Evolutionary conservation across 331 rosid genomes (phyloP).

Genomic region (Spiraea crenata): DNA sequence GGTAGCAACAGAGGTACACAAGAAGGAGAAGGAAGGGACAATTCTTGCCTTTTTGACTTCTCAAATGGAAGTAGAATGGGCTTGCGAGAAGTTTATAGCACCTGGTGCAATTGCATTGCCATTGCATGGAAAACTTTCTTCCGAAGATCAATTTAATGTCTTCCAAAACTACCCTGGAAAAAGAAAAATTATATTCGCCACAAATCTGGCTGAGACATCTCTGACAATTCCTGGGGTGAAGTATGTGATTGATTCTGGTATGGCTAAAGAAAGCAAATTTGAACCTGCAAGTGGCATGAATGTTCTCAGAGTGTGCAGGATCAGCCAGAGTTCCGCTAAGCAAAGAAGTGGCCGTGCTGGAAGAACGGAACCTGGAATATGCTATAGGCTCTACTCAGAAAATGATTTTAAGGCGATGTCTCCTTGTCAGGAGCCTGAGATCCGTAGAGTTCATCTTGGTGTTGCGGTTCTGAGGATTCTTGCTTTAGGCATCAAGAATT

Average conservation of each 20-base stretch:
- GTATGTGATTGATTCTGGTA: slow-evolving; percentile 87
- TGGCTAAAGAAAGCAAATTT: slow-evolving; percentile 76
- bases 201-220: slow-evolving; percentile 95
- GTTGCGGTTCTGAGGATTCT: slow-evolving; percentile 87
- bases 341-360: slow-evolving; percentile 99
- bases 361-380: slow-evolving; percentile 87
- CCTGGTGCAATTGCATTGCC: slow-evolving; percentile 65
- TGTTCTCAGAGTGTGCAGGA: slow-evolving; percentile 80
- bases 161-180: slow-evolving; percentile 65
- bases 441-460: slow-evolving; percentile 96
- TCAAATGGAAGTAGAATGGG: slow-evolving; percentile 94
- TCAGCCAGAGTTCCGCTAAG: slow-evolving; percentile 88
- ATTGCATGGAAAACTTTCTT: slow-evolving; percentile 82
- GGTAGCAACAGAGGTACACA: slow-evolving; percentile 66
- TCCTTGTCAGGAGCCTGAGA: slow-evolving; percentile 89
- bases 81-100: slow-evolving; percentile 67
- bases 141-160: slow-evolving; percentile 72
- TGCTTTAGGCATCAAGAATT: slow-evolving; percentile 76
- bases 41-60: slow-evolving; percentile 95
- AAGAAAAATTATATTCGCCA: slow-evolving; percentile 86
- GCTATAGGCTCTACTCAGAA: slow-evolving; percentile 84
- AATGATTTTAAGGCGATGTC: slow-evolving; percentile 68
- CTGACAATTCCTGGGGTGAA: slow-evolving; percentile 95
- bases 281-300: slow-evolving; percentile 92
- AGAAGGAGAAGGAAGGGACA: slow-evolving; percentile 65